phyloP scores from a whole-genome alignment of 257 asterid genomes.

The Rauvolfia tetraphylla region DNA sequence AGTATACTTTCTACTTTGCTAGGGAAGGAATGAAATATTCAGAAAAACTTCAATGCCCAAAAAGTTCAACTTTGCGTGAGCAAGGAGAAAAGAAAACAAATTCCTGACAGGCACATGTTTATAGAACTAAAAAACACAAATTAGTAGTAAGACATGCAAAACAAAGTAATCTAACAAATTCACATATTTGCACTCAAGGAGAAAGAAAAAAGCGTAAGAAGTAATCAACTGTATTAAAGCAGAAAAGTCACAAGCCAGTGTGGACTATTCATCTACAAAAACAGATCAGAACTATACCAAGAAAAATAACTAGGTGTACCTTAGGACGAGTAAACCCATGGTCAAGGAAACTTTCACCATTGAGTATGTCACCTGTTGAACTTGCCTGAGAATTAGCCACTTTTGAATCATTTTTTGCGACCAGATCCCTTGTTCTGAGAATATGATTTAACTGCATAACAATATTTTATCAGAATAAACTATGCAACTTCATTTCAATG shows the following conservation, averaged over 20 bases:
- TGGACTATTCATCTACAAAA: not conserved
- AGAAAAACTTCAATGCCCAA: not conserved
- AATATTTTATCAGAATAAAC: conserved; percentile 19
- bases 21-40: not conserved
- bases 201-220: not conserved
- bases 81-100: not conserved
- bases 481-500: not conserved
- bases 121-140: not conserved
- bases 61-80: not conserved
- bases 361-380: conserved; percentile 32
- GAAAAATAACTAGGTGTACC: conserved; percentile 39
- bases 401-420: conserved; percentile 62
- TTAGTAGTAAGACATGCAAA: not conserved
- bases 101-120: not conserved
- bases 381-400: conserved; percentile 49
- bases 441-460: conserved; percentile 87
- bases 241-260: not conserved
- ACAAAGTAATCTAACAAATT: not conserved
- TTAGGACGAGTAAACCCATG: conserved; percentile 96
- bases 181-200: not conserved
- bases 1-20: not conserved
- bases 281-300: not conserved
- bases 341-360: conserved; percentile 57
- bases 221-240: not conserved
- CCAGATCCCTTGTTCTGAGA: conserved; percentile 61